phyloP scores from a whole-genome alignment of 2,329 filamentous ascomycete genomes.

The Botryosphaeria dothidea region DNA sequence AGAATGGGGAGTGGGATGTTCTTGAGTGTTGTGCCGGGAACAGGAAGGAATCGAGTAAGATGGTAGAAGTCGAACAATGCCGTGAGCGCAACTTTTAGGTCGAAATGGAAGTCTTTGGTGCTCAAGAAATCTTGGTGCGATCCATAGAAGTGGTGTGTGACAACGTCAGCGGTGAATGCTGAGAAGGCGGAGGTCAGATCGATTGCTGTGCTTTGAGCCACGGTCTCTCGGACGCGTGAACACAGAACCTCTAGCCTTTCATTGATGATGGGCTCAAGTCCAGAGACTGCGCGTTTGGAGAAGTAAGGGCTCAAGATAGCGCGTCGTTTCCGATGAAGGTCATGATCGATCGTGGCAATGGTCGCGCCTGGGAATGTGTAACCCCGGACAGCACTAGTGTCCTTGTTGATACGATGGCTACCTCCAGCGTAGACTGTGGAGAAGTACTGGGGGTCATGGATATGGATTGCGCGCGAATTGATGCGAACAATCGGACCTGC shows the following conservation, averaged over 20 bases:
- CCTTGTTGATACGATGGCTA: neutral
- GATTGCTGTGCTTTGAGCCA: neutral
- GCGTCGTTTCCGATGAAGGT: neutral
- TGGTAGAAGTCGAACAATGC: neutral
- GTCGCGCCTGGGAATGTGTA: neutral
- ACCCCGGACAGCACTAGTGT: neutral
- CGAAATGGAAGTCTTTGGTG: neutral
- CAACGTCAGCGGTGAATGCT: neutral
- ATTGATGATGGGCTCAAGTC: neutral
- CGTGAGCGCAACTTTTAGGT: neutral
- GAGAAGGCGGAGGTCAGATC: neutral
- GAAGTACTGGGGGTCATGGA: neutral
- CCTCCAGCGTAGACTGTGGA: neutral
- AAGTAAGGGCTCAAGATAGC: neutral
- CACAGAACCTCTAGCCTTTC: neutral
- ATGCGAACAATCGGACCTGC: neutral
- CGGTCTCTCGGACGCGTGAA: neutral
- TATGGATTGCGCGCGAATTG: neutral
- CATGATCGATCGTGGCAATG: neutral
- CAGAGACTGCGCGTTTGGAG: neutral
- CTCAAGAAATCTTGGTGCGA: neutral
- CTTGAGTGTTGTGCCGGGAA: neutral
- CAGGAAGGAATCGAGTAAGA: neutral
- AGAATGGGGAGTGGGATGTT: neutral
- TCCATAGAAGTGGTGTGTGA: neutral